Evolutionary conservation across 768 basidiomycete genomes (phyloP).

Genomic region (Kwoniella sp.): DNA sequence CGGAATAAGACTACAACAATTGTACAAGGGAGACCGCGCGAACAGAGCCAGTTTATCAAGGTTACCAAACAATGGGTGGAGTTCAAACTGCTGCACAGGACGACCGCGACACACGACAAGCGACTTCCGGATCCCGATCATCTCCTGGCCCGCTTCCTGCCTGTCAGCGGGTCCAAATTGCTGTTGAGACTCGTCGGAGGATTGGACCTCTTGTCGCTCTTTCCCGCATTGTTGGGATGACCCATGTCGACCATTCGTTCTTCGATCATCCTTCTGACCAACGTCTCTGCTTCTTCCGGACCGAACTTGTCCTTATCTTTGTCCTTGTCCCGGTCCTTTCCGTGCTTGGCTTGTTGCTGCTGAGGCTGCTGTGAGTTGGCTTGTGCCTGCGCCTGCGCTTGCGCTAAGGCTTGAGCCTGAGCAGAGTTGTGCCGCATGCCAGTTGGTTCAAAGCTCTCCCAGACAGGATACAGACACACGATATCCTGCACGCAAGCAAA

Average conservation of each 20-base stretch:
- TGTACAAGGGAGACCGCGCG: constrained; percentile 1
- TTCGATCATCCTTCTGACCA: constrained; percentile 48
- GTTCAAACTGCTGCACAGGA: not conserved
- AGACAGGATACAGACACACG: constrained; percentile 81
- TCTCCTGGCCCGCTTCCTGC: constrained; percentile 29
- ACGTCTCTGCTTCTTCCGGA: constrained; percentile 42
- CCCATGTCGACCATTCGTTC: constrained; percentile 42
- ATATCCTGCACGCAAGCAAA: constrained; percentile 89
- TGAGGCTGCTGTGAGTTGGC: not conserved
- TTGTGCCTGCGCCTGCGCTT: constrained; percentile 7
- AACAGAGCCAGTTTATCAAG: no score
- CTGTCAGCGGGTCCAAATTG: constrained; percentile 3
- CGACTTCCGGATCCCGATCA: no score
- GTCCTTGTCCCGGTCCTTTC: constrained; percentile 2
- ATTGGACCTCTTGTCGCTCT: constrained; percentile 12
- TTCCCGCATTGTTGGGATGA: constrained; percentile 44
- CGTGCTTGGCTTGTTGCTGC: constrained; percentile 2
- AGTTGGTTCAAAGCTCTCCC: constrained; percentile 71
- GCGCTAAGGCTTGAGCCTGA: not conserved
- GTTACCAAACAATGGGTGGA: not conserved
- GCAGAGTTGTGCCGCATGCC: constrained; percentile 16
- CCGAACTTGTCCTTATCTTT: constrained; percentile 37
- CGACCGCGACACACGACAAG: no score
- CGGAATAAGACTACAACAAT: not conserved
- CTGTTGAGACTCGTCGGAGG: not conserved